A percentile compares a stretch with the other conserved stretches of the same genome.
Conservation (phyloP, 192 early-diverging fungal genomes). For the Backusella luteola region DNA sequence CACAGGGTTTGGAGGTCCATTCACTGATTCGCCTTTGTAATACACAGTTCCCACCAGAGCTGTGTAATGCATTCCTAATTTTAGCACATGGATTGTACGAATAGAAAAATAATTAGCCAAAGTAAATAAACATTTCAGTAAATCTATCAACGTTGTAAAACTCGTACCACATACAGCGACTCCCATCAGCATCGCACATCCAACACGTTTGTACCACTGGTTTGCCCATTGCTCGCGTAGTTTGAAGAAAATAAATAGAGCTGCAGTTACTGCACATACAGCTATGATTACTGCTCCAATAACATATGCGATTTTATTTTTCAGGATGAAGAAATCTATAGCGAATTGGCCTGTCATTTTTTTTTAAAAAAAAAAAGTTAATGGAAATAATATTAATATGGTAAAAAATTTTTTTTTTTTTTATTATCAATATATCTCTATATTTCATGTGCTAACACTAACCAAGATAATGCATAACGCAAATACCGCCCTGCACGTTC, state of each 20-base stretch:
- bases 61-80: constrained; percentile 40
- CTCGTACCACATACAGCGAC: constrained; percentile 41
- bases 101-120: constrained; percentile 6
- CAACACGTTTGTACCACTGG: constrained; percentile 46
- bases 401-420: not conserved
- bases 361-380: not conserved
- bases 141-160: not conserved
- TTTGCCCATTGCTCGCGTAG: constrained; percentile 46
- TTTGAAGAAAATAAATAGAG: constrained; percentile 48
- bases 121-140: not conserved
- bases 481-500: constrained; percentile 27
- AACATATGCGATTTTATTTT: constrained; percentile 24
- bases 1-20: constrained; percentile 10
- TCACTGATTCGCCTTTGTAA: not conserved
- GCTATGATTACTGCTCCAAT: constrained; percentile 38
- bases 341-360: constrained; percentile 37
- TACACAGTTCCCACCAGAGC: constrained; percentile 39
- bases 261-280: constrained; percentile 31
- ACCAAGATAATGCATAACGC: constrained; percentile 40
- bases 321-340: constrained; percentile 23
- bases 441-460: not conserved
- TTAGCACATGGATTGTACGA: not conserved
- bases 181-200: constrained; percentile 44
- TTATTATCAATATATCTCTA: not conserved
- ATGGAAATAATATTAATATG: not conserved